A percentile compares a stretch with the other conserved stretches of the same genome.
Evolutionary conservation across 805 yeast genomes (phyloP).

Genomic region (Candida chauliodis): DNA sequence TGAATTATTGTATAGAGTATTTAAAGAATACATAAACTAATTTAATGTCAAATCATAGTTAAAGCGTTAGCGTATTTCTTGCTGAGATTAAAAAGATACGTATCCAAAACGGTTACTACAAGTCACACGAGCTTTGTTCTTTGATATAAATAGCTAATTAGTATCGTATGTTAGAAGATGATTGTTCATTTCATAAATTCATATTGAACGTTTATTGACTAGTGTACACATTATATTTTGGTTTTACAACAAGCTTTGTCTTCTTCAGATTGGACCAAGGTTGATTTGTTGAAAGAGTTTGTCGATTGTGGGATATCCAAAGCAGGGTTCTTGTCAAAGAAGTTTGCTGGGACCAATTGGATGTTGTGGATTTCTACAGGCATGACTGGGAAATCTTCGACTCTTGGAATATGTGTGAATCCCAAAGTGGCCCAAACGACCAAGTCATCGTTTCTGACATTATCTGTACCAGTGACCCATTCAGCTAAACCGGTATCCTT

Average conservation of each 20-base stretch:
- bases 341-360: slow-evolving; percentile 64
- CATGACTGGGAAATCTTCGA: slow-evolving; percentile 89
- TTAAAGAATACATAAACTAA: neutral
- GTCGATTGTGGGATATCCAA: slow-evolving; percentile 71
- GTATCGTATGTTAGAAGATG: too few relatives aligned
- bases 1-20: slow-evolving; percentile 32
- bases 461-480: slow-evolving; percentile 67
- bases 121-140: too few relatives aligned
- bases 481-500: slow-evolving; percentile 64
- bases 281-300: slow-evolving; percentile 65
- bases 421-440: slow-evolving; percentile 83
- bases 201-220: neutral
- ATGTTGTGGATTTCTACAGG: slow-evolving; percentile 74
- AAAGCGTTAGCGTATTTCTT: too few relatives aligned
- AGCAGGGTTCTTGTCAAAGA: slow-evolving; percentile 76
- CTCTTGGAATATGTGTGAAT: slow-evolving; percentile 77
- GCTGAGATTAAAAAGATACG: too few relatives aligned
- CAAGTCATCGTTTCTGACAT: slow-evolving; percentile 68
- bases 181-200: neutral
- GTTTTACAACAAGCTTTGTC: slow-evolving; percentile 8
- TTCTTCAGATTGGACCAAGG: slow-evolving; percentile 27
- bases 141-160: too few relatives aligned
- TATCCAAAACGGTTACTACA: too few relatives aligned
- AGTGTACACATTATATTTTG: slow-evolving; percentile 3
- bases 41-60: too few relatives aligned